Conservation (phyloP, 108 stramenopile genomes). For the Nitzschia inconspicua region DNA sequence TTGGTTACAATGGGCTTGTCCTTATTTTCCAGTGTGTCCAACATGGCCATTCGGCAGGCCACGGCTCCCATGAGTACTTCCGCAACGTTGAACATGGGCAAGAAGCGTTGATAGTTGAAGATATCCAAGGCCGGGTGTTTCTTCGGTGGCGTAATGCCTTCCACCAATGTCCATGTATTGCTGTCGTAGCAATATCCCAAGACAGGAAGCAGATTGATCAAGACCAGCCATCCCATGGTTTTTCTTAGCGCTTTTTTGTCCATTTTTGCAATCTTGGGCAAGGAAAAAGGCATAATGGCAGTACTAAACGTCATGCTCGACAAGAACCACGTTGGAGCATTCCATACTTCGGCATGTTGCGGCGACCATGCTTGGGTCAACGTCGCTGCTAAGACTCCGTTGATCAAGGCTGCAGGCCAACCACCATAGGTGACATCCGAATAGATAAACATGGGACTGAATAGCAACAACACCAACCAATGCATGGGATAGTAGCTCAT, state of each 20-base stretch:
- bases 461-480: conserved; percentile 31
- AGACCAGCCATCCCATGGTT: conserved; percentile 22
- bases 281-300: conserved; percentile 30
- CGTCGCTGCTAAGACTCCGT: conserved; percentile 31
- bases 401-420: conserved; percentile 8
- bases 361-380: conserved; percentile 52
- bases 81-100: conserved; percentile 28
- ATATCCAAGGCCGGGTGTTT: conserved; percentile 30
- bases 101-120: conserved; percentile 39
- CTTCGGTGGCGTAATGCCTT: conserved; percentile 38
- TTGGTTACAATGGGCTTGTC: conserved; percentile 29
- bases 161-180: conserved; percentile 24
- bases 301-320: conserved; percentile 32
- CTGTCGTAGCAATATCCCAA: conserved; percentile 36
- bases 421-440: conserved; percentile 33
- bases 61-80: conserved; percentile 39
- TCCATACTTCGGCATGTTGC: conserved; percentile 46
- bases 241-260: conserved; percentile 26
- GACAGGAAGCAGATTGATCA: conserved; percentile 25
- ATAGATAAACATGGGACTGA: conserved; percentile 40
- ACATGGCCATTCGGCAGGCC: conserved; percentile 43
- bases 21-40: conserved; percentile 19
- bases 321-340: conserved; percentile 46
- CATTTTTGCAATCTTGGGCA: conserved; percentile 38
- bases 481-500: conserved; percentile 43